Base-by-base conservation (phyloP, 345 rosid species). In the Citrus sp. region DNA sequence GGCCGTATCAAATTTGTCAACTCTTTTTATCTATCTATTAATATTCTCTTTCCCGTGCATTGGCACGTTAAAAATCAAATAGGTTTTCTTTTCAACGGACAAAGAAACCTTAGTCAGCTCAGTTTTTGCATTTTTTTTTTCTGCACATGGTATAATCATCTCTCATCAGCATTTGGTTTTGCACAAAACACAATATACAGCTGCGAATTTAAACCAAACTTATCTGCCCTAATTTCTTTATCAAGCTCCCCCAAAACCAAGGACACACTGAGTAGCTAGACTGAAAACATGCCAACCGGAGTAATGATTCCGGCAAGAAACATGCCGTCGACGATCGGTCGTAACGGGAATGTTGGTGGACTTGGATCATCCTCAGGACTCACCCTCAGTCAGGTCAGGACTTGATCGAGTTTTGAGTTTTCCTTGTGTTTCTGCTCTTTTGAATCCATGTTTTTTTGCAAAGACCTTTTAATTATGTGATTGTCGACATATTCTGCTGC, bases 291-390 rank as follows among this genome's bases (percentile, higher is more conserved):
- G 92, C 87, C 87, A 49, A 90, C 90, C 77, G 93, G 92, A 70
- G 80, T 82, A 28, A 85, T 87, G 91, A 86, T 89, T 85, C 92
- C 92, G 77, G 86, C 86, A 1, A 89, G 89, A 86, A 86, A 88
- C 80, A 82, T 84, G 89, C 82, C 92, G 9, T 79, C 90, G 1
- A 49, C 88, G 87, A 84, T 84, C 24, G 85, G 84, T 40, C 63
- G 83, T 59, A 84, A 84, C 80, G 84, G 88, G 21, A 81, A 28
- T 78, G 77, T 72, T 63, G 80, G 79, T 77, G 92, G 87, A 37
- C 84, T 87, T 42, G 90, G 84, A 82, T 87, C 96, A 13, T 83
- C 91, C 56, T 85, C 90, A 6, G 83, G 82, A 65, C 90, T 91
- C 30, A 49, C 84, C n/a, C 85, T 88, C 40, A 77, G 81, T 76